These are phyloP conservation scores for Corynespora cassiicola DNA, from an alignment of 2,329 filamentous ascomycete species.

Conservation along the genomic window DNA sequence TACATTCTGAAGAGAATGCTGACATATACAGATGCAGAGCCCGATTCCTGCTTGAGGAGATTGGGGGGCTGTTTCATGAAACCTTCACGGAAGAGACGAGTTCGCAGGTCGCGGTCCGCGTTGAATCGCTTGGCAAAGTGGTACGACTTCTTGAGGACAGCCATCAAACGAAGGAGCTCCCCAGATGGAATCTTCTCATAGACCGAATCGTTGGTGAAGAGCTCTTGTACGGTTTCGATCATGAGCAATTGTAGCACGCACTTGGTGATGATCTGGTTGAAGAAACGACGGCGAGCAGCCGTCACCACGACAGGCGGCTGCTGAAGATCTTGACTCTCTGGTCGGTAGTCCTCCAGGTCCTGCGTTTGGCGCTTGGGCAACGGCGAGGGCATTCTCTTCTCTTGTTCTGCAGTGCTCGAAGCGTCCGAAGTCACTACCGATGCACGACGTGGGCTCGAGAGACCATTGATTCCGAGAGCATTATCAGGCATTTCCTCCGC, in stretches of 20 bases:
- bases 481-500: slow-evolving; percentile 43
- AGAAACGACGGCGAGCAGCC: slow-evolving; percentile 89
- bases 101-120: slow-evolving; percentile 92
- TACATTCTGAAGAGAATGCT: slow-evolving; percentile 98
- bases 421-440: slow-evolving; percentile 40
- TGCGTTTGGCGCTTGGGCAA: slow-evolving; percentile 45
- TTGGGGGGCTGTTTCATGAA: slow-evolving; percentile 99
- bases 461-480: slow-evolving; percentile 53
- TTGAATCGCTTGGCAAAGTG: slow-evolving; percentile 98
- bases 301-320: slow-evolving; percentile 93
- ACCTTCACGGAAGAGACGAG: slow-evolving; percentile 93
- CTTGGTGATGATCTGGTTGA: slow-evolving; percentile 98
- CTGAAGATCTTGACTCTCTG: slow-evolving; percentile 69
- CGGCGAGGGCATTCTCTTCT: slow-evolving; percentile 40
- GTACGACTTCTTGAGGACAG: slow-evolving; percentile 91
- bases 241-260: slow-evolving; percentile 97
- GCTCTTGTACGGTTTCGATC: slow-evolving; percentile 98
- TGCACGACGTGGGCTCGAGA: slow-evolving; percentile 33
- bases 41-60: slow-evolving; percentile 93
- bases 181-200: slow-evolving; percentile 90
- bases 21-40: slow-evolving; percentile 92
- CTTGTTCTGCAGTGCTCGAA: slow-evolving; percentile 19
- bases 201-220: slow-evolving; percentile 96
- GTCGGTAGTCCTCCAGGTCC: slow-evolving; percentile 85
- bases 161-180: slow-evolving; percentile 91